Conservation (phyloP, 257 asterid species). For the Salvia miltiorrhiza region DNA sequence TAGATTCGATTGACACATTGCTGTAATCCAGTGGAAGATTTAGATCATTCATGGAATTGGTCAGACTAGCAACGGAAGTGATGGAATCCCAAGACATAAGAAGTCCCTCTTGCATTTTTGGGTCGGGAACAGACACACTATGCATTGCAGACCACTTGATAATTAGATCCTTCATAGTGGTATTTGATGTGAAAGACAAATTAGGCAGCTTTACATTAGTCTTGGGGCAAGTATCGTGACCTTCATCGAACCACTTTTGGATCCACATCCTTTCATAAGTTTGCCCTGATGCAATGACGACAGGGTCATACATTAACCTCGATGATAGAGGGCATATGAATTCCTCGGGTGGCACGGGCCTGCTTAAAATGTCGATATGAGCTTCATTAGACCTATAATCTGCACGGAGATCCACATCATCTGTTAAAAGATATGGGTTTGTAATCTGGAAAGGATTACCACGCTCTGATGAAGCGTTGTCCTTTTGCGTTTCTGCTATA, state of each 20-base stretch:
- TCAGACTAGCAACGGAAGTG: conserved; percentile 66
- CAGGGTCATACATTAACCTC: conserved; percentile 85
- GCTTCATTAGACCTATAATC: conserved; percentile 30
- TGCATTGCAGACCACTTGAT: conserved; percentile 52
- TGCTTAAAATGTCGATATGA: conserved; percentile 30
- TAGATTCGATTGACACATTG: conserved; percentile 47
- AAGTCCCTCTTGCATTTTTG: conserved; percentile 27
- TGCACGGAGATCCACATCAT: conserved; percentile 39
- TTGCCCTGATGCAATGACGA: conserved; percentile 76
- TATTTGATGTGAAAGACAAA: conserved; percentile 57
- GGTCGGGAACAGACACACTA: conserved; percentile 45
- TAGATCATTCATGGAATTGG: conserved; percentile 59
- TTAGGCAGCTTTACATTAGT: conserved; percentile 43
- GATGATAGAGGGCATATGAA: conserved; percentile 74
- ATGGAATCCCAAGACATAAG: conserved; percentile 49
- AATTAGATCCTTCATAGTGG: conserved; percentile 55
- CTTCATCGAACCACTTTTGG: conserved; percentile 87
- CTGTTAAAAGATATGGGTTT: conserved; percentile 25
- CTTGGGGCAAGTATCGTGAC: conserved; percentile 67
- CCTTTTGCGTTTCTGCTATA: conserved; percentile 35
- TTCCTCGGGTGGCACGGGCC: conserved; percentile 56
- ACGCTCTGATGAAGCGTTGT: conserved; percentile 24
- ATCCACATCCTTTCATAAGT: conserved; percentile 85
- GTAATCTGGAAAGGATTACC: conserved; percentile 28
- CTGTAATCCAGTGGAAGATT: conserved; percentile 60